Evolutionary conservation across 2,329 filamentous ascomycete species (phyloP).

Genomic region (Rutstroemia sp.): DNA sequence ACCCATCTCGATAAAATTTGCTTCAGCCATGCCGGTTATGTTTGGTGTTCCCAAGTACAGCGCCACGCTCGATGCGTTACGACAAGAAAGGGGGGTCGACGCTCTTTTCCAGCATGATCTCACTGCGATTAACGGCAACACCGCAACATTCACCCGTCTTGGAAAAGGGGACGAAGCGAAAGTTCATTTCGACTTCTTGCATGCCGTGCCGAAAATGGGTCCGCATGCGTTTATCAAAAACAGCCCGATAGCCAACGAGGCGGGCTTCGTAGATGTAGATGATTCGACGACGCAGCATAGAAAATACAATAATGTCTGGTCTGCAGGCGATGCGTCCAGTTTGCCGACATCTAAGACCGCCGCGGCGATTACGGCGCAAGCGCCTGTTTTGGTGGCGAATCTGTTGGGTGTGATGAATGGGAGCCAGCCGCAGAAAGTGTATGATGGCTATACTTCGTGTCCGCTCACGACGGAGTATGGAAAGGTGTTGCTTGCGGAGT

Average conservation of each 20-base stretch:
- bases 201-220: conserved; percentile 52
- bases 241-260: conserved; percentile 45
- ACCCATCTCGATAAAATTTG: conserved; percentile 45
- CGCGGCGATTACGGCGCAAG: conserved; percentile 44
- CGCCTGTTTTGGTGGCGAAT: conserved; percentile 44
- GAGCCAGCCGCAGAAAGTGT: conserved; percentile 36
- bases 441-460: conserved; percentile 51
- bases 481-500: conserved; percentile 57
- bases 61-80: conserved; percentile 44
- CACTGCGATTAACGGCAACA: conserved; percentile 44
- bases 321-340: conserved; percentile 50
- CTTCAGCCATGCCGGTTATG: conserved; percentile 48
- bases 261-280: conserved; percentile 52
- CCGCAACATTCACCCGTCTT: conserved; percentile 41
- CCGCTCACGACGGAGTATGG: conserved; percentile 49
- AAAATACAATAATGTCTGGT: conserved; percentile 51
- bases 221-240: conserved; percentile 47
- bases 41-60: conserved; percentile 55
- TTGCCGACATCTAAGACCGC: conserved; percentile 51
- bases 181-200: conserved; percentile 45
- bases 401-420: conserved; percentile 39
- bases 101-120: conserved; percentile 52
- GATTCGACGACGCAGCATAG: conserved; percentile 44
- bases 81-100: conserved; percentile 47
- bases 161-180: conserved; percentile 37